phyloP scores from a whole-genome alignment of 352 stramenopile genomes.

The Globisporangium recalcitrans region DNA sequence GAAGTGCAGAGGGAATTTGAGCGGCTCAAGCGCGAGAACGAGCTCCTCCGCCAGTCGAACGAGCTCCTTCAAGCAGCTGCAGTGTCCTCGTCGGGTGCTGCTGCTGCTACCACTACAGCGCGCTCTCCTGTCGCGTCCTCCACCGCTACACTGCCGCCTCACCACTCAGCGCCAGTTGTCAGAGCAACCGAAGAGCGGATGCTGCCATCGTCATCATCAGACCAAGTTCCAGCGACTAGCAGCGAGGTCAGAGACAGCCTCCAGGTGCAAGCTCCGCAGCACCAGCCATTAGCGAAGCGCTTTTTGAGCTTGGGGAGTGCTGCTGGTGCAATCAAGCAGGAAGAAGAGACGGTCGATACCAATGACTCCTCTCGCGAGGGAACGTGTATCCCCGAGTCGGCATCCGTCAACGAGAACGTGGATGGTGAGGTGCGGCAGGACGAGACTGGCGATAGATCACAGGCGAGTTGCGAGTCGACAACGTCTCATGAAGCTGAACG shows the following conservation, averaged over 20 bases:
- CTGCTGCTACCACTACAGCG: neutral
- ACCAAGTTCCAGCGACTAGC: neutral
- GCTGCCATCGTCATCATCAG: neutral
- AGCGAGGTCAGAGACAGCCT: neutral
- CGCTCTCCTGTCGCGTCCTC: neutral
- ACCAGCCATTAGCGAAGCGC: neutral
- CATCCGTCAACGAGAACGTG: neutral
- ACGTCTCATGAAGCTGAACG: neutral
- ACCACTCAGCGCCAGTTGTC: neutral
- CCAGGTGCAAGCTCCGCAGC: neutral
- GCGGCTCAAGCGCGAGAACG: conserved; percentile 61
- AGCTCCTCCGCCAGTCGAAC: conserved; percentile 57
- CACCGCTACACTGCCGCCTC: neutral
- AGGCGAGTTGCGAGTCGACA: neutral
- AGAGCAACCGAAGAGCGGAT: neutral
- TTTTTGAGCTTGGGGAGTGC: conserved; percentile 2
- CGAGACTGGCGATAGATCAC: neutral
- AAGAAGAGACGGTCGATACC: neutral
- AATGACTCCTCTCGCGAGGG: neutral
- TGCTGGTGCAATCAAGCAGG: neutral
- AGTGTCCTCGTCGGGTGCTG: neutral
- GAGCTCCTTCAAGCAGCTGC: conserved; percentile 43
- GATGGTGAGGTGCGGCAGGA: neutral
- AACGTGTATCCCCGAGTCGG: neutral
- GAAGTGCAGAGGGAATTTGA: conserved; percentile 59